phyloP scores from a whole-genome alignment of 2,329 filamentous ascomycete species.

The Boeremia lycopersici region DNA sequence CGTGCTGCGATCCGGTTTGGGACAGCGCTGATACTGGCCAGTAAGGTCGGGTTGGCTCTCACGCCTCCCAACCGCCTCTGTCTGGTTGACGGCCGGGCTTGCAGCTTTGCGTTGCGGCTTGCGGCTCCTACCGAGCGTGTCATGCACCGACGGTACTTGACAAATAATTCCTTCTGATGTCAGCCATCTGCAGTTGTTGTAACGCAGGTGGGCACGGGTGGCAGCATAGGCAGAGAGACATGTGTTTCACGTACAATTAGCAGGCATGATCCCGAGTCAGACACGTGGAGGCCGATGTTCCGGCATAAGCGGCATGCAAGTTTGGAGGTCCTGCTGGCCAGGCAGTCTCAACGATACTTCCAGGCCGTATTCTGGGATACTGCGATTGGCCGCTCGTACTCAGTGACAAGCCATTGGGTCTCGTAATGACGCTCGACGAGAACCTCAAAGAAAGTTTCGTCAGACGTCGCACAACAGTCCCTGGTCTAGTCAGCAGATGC shows the following conservation, averaged over 20 bases:
- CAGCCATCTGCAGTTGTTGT: background rate
- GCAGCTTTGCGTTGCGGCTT: background rate
- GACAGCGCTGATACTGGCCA: too few relatives aligned
- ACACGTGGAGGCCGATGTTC: conserved; percentile 14
- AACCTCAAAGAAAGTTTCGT: conserved; percentile 21
- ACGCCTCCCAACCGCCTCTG: background rate
- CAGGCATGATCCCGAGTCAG: conserved; percentile 17
- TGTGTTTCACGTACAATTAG: conserved; percentile 9
- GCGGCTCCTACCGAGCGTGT: conserved; percentile 6
- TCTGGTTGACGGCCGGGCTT: background rate
- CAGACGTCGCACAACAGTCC: conserved; percentile 26
- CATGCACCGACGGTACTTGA: conserved; percentile 12
- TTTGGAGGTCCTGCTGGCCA: background rate
- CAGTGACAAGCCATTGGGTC: conserved; percentile 10
- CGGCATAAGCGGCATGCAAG: conserved; percentile 5
- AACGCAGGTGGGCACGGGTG: conserved; percentile 12
- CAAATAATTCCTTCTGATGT: conserved; percentile 5
- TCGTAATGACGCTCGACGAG: conserved; percentile 20
- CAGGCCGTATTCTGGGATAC: background rate
- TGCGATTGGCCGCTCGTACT: background rate
- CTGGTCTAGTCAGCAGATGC: conserved; percentile 9
- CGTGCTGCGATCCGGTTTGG: too few relatives aligned
- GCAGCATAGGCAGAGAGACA: conserved; percentile 5
- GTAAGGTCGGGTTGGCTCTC: too few relatives aligned
- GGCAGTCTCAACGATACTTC: background rate